Evolutionary conservation across 768 basidiomycete species (phyloP), one percentile per base, ranked within the genome.

Genomic region (Kwoniella europaea): DNA sequence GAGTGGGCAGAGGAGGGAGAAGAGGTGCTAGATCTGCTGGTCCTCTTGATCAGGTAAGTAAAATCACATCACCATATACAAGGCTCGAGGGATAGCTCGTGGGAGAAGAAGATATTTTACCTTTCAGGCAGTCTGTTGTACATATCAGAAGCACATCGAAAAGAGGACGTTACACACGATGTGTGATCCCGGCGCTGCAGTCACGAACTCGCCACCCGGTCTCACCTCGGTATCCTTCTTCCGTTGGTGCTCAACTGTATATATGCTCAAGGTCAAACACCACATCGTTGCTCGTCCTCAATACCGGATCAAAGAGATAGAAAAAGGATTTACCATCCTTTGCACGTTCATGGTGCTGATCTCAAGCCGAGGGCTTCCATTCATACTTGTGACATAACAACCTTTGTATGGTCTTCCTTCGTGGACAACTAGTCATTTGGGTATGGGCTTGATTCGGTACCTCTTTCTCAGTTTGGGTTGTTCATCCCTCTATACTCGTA

Each of bases 41-140:
- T 27, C 74, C 78, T 10, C 63, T 74, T 68, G 78, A 77, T 73
- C 76, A 79, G 76, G 76, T 80, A 64, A 55, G 79, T 76, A 13
- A 42, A 55, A 52, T 55, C 66, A 44, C 24, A 22, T 56, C 46
- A 46, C 42, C 35, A 6, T 35, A 18, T 42, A 16, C 29, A 42
- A 65, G 69, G 69, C 63, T 65, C 56, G 69, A 64, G 69, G 63
- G 59, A 41, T 43, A 27, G 42, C 43, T 4, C 20, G 24, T 13
- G 20, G 54, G 24, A 52, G 54, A 61, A 35, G 59, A n/a, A 41
- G 13, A 10, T 15, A 12, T 13, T 29, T 61, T 20, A 22, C 15
- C 18, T 50, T 50, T 15, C 18, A 50, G 46, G 15, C 7, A 35
- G 35, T 35, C 35, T 35, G 3, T 9, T 35, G 46, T 13, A 50